Base-by-base conservation (phyloP, 2,329 filamentous ascomycete species). In the Sarocladium oryzae region DNA sequence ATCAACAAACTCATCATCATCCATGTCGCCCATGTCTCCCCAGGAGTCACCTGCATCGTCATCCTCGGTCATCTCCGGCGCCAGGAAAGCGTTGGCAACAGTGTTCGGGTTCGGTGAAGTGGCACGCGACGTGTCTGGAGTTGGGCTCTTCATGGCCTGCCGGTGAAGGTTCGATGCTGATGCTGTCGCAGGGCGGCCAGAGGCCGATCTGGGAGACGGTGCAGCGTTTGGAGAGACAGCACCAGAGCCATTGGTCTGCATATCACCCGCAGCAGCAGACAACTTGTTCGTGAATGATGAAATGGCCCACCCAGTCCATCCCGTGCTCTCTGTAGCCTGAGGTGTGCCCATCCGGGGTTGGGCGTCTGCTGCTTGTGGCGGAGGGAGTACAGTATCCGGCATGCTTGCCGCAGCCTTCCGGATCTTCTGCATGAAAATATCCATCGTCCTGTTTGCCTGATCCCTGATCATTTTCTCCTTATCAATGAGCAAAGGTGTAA, bases 221-320 rank as follows among this genome's bases (percentile, higher is more conserved):
- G 62, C 58, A 2, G 69, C 63, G 21, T 72, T 71, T 13, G 69
- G 68, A 18, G 76, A 68, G 11, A 71, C 62, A 0, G 69, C 61
- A 2, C 72, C 61, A 2, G 69, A 65, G 32, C 70, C 71, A 54
- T 76, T 76, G 16, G 76, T 71, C 62, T 92, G 78, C 56, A 99
- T 99, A 52, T 96, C 87, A 16, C 93, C 93, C 8, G 86, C 86
- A 0, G 89, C 90, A 0, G 87, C 71, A 2, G 89, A 85, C 11
- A 97, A 67, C 61, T 96, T 96, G 69, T 97, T 97, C 2, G 93
- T 97, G 64, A 99, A 99, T 1, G 90, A 96, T 0, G 93, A 97
- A 51, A 99, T 96, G 1, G 93, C 93, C 93, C 93, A 99, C 11
- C 93, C 93, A 1, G 93, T 83, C 93, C 93, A 97, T 16, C 66